Percentiles rank a stretch among this genome's conserved stretches.
Conservation (phyloP, 2,329 filamentous ascomycete genomes). For the Atkinsonella texensis region DNA sequence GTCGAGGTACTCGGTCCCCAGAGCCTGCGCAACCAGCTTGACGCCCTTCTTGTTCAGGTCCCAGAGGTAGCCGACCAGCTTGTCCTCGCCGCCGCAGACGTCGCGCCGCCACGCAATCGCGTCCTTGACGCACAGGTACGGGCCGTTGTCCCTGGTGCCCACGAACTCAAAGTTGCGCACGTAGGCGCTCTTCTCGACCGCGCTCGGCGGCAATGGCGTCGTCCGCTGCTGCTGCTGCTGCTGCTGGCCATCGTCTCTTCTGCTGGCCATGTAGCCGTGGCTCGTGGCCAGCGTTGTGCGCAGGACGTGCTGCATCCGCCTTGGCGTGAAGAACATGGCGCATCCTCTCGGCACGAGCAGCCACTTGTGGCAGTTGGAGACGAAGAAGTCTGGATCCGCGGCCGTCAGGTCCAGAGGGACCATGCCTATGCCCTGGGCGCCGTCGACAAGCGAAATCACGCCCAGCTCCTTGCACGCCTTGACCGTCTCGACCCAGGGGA, state of each 20-base stretch:
- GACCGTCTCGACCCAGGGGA: slow-evolving; percentile 64
- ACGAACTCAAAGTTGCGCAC: slow-evolving; percentile 63
- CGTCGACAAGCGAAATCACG: slow-evolving; percentile 68
- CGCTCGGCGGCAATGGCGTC: slow-evolving; percentile 30
- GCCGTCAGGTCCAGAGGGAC: slow-evolving; percentile 54
- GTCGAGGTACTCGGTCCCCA: slow-evolving; percentile 63
- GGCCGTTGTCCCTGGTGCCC: slow-evolving; percentile 61
- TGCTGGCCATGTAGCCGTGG: slow-evolving; percentile 55
- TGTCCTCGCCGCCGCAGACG: slow-evolving; percentile 61
- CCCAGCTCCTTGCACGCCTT: slow-evolving; percentile 52
- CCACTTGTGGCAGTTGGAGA: slow-evolving; percentile 89
- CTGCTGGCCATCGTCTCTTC: no score
- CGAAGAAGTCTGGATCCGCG: slow-evolving; percentile 73
- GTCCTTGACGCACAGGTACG: slow-evolving; percentile 60
- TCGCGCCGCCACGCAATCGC: slow-evolving; percentile 59
- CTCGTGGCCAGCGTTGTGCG: slow-evolving; percentile 67
- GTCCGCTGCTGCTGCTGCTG: background rate
- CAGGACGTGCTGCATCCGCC: slow-evolving; percentile 64
- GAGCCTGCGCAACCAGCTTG: slow-evolving; percentile 41
- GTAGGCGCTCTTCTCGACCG: slow-evolving; percentile 41
- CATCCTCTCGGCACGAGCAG: slow-evolving; percentile 68
- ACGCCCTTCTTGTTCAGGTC: slow-evolving; percentile 53
- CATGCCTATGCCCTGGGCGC: slow-evolving; percentile 75
- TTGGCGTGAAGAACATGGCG: slow-evolving; percentile 68
- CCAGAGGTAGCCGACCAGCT: slow-evolving; percentile 51